Conservation (phyloP, 495 filamentous ascomycete genomes). For the Penicillium macrosclerotiorum region DNA sequence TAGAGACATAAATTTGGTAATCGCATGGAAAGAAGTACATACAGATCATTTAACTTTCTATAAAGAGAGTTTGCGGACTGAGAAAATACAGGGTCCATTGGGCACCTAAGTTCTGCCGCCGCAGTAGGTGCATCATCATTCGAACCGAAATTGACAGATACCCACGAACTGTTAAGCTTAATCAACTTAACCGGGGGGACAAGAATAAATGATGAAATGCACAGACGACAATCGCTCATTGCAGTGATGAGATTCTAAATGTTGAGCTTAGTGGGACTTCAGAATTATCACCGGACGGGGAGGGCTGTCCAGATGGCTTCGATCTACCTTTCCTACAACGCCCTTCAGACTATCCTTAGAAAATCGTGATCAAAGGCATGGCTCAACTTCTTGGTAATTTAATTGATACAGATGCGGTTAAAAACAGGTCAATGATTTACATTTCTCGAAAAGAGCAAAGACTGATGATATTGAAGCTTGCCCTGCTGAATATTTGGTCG, state of each 20-base stretch:
- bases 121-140: conserved; percentile 43
- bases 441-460: neutral
- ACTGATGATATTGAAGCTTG: no score
- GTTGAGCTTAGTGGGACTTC: conserved; percentile 1
- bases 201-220: no score
- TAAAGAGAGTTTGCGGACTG: no score
- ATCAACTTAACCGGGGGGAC: conserved; percentile 25
- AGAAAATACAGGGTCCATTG: conserved; percentile 35
- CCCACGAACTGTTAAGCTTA: conserved; percentile 20
- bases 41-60: neutral
- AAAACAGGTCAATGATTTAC: no score
- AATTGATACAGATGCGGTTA: conserved; percentile 41
- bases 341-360: neutral
- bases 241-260: neutral
- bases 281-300: no score
- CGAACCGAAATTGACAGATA: conserved; percentile 35
- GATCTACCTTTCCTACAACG: neutral
- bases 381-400: conserved; percentile 39
- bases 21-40: conserved; percentile 46
- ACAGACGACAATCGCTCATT: no score
- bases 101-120: conserved; percentile 39
- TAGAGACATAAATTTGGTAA: conserved; percentile 51
- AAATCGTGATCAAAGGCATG: conserved; percentile 18
- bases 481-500: conserved; percentile 30
- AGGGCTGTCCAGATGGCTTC: neutral